Base-by-base conservation (phyloP, 2,329 filamentous ascomycete species). In the Colletotrichum paranaense region DNA sequence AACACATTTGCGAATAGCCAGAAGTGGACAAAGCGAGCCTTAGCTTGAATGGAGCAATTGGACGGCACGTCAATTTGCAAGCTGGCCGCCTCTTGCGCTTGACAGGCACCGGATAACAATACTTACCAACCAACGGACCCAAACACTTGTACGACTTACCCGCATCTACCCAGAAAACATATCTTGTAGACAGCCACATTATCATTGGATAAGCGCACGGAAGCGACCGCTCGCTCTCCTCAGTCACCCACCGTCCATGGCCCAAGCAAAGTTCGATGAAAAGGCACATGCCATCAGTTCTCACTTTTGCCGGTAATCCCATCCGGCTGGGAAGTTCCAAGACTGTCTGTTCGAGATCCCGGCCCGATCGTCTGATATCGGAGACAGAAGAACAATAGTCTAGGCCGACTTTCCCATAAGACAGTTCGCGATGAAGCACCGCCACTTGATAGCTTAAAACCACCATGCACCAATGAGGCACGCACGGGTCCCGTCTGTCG, bases 301-400 rank as follows among this genome's bases (percentile, higher is more conserved):
- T 64, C 19, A 11, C 30, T 19, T 28, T 35, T 38, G n/a, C 52
- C 24, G 46, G 60, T 24, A 32, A 64, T 11, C 42, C 9, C 9
- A 35, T 58, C 53, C 22, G 59, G 38, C 49, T 65, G 35, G 49
- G 35, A 46, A 58, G 71, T 65, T 62, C 70, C 62, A 71, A 71
- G 60, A 57, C 32, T 38, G 56, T 71, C 67, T 73, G 71, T 73
- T 65, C 60, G 60, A 73, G 67, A 64, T 71, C 56, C 49, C 46
- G 60, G 67, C 32, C 62, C 56, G 67, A 73, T 73, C 56, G 38
- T 73, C 71, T 66, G 62, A 71, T 71, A 14, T 73, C 11, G 14
- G 46, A 64, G 53, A 62, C 35, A 66, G 8, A 26, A 66, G 38
- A 53, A 58, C 22, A 62, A 24, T 28, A 52, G 42, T 26, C 62